phyloP scores from a whole-genome alignment of 306 rosid genomes.

The Lathyrus oleraceus region DNA sequence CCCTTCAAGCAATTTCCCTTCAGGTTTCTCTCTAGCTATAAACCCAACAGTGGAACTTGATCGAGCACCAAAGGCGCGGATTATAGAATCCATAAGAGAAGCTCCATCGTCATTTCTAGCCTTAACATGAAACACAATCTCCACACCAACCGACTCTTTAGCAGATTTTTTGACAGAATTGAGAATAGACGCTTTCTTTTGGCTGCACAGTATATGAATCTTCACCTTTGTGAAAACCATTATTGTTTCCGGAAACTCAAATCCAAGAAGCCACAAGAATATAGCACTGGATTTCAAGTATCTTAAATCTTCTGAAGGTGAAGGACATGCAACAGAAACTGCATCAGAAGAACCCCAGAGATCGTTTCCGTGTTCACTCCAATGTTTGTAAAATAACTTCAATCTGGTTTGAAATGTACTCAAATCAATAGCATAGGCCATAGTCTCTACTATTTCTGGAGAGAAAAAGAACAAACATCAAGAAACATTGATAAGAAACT shows the following conservation, averaged over 20 bases:
- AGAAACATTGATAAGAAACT: constrained; percentile 12
- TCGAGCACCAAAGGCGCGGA: constrained; percentile 59
- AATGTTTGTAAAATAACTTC: constrained; percentile 61
- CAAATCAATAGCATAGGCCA: constrained; percentile 68
- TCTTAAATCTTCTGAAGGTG: constrained; percentile 84
- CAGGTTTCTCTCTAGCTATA: constrained; percentile 81
- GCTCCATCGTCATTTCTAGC: constrained; percentile 75
- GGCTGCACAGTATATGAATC: constrained; percentile 82
- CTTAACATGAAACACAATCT: constrained; percentile 76
- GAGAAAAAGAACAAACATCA: background rate
- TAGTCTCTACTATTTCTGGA: constrained; percentile 3
- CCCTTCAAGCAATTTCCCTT: constrained; percentile 71
- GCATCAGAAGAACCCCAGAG: constrained; percentile 82
- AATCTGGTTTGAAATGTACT: constrained; percentile 59
- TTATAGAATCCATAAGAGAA: constrained; percentile 67
- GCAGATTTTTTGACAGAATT: constrained; percentile 69
- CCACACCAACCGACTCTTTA: constrained; percentile 68
- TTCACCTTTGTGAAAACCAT: constrained; percentile 83
- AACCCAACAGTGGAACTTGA: constrained; percentile 65
- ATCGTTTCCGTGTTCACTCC: constrained; percentile 63
- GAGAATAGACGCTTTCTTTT: constrained; percentile 79
- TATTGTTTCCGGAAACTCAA: constrained; percentile 88
- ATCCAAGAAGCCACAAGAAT: constrained; percentile 81
- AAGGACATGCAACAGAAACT: constrained; percentile 69
- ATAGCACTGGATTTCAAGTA: constrained; percentile 83